A percentile compares a stretch with the other conserved stretches of the same genome.
phyloP scores from a whole-genome alignment of 2,329 filamentous ascomycete species.

The Thelonectria olida region DNA sequence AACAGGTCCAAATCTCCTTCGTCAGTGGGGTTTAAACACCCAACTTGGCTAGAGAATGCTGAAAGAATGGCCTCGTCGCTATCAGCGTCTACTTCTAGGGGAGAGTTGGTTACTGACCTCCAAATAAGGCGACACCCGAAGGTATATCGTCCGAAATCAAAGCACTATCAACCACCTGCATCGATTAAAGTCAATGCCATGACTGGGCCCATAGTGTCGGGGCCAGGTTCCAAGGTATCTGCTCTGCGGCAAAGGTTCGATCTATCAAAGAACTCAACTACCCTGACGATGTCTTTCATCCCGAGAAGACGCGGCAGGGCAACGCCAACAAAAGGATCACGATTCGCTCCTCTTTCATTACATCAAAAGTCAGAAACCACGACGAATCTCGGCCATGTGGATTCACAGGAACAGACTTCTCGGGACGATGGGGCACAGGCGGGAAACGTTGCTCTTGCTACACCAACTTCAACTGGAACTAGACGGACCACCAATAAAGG shows the following conservation, averaged over 20 bases:
- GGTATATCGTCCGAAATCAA: background rate
- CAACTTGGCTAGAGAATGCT: conserved; percentile 34
- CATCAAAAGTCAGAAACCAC: conserved; percentile 18
- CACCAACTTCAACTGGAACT: conserved; percentile 1
- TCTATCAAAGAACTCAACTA: conserved; percentile 13
- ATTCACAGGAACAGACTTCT: background rate
- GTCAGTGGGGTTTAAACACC: background rate
- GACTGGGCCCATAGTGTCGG: conserved; percentile 19
- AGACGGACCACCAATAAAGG: conserved; percentile 16
- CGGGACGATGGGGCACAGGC: background rate
- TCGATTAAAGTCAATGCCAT: background rate
- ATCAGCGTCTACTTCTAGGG: conserved; percentile 24
- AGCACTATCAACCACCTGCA: background rate
- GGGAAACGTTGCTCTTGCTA: background rate
- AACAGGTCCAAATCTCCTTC: background rate
- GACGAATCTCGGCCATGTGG: background rate
- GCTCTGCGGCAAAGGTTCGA: conserved; percentile 36
- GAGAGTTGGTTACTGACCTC: conserved; percentile 1
- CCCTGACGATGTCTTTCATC: conserved; percentile 16
- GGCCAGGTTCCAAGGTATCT: conserved; percentile 34
- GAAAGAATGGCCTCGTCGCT: conserved; percentile 36
- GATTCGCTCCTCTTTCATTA: conserved; percentile 4
- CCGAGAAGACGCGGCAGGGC: conserved; percentile 23
- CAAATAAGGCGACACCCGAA: conserved; percentile 6
- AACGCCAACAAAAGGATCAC: background rate